Evolutionary conservation across 257 asterid genomes (phyloP), one percentile per base, ranked within the genome.

Genomic region (Mitragyna speciosa): DNA sequence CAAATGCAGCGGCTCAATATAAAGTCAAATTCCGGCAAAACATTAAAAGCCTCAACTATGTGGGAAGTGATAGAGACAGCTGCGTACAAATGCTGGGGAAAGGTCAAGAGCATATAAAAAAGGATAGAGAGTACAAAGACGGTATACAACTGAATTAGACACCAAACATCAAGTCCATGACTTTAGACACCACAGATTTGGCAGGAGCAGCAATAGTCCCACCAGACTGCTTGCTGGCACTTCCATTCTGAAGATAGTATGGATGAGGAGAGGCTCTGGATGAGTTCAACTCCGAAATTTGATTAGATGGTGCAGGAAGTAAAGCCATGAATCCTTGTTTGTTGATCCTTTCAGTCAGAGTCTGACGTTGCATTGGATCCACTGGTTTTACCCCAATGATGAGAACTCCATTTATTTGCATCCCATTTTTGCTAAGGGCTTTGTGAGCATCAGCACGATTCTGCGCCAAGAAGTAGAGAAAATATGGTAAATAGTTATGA

Each of bases 131-230:
- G 45, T 30, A 72, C 9, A 39, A 43, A 45, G 31, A 69, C 10
- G 52, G 70, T 24, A 52, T 28, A 39, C 71, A 48, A 5, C 52
- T 11, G 28, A 36, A 51, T 79, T 85, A 96, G 82, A 94, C 96
- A 54, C 98, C 97, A 75, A 96, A 94, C 97, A 96, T 96, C 80
- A 92, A 84, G 86, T 96, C 99, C 88, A 89, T 87, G n/a, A 96
- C 81, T 85, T 94, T 96, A 12, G 99, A 96, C 80, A 88, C 94
- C 83, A 90, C 77, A 1, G 99, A 94, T 85, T 91, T 96, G 6
- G 97, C 90, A 14, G 99, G 99, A 15, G 97, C 85, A 7, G 99
- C 99, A 78, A 96, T 91, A 20, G 91, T 85, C 52, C 96, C 97
- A 51, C 90, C 82, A 17, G 96, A 76, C 52, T 91, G 90, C 9